phyloP scores from a whole-genome alignment of 176 grass and related monocot species.

The Oryza rufipogon region DNA sequence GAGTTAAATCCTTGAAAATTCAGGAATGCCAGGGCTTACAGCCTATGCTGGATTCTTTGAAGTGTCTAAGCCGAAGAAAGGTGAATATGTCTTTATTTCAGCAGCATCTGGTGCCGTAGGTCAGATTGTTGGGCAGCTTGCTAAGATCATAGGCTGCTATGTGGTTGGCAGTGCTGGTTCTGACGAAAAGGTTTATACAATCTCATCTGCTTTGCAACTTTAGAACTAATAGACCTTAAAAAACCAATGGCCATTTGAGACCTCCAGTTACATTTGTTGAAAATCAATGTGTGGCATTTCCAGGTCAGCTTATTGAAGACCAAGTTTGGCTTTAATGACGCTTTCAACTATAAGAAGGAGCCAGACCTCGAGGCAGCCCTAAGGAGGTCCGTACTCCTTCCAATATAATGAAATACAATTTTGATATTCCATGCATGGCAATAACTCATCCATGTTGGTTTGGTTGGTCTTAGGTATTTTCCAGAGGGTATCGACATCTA shows the following conservation, averaged over 20 bases:
- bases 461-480: constrained; percentile 40
- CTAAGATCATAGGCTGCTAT: constrained; percentile 59
- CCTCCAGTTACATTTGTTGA: neutral
- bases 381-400: constrained; percentile 25
- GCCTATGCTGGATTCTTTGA: constrained; percentile 58
- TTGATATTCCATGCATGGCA: too few species aligned
- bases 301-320: constrained; percentile 55
- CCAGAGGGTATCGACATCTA: constrained; percentile 72
- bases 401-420: too few species aligned
- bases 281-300: neutral
- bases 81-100: constrained; percentile 57
- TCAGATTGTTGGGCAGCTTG: constrained; percentile 64
- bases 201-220: neutral
- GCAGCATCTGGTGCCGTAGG: constrained; percentile 59
- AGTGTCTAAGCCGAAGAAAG: constrained; percentile 53
- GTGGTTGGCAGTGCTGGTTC: constrained; percentile 62
- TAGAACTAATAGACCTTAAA: neutral
- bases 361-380: constrained; percentile 37
- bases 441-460: too few species aligned
- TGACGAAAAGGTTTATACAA: constrained; percentile 49
- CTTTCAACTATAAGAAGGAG: constrained; percentile 81
- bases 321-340: constrained; percentile 64
- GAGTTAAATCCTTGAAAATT: neutral
- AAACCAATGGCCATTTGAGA: too few species aligned
- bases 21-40: constrained; percentile 62